Evolutionary conservation across 2,329 filamentous ascomycete genomes (phyloP).

Genomic region (Botrytis tulipae): DNA sequence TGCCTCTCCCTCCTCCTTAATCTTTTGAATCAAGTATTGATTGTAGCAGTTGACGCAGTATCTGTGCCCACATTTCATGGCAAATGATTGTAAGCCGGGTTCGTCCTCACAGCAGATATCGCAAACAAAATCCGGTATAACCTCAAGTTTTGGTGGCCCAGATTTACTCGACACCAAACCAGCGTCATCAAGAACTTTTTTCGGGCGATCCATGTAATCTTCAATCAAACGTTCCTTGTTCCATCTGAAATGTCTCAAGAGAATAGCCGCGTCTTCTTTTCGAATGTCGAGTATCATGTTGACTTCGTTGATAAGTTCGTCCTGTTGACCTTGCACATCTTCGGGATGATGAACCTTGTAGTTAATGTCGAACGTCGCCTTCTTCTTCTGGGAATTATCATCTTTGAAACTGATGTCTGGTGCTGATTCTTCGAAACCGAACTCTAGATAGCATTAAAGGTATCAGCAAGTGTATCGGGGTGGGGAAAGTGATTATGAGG

Average conservation of each 20-base stretch:
- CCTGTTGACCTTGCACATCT: conserved; percentile 83
- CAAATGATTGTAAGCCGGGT: conserved; percentile 74
- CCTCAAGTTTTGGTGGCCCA: conserved; percentile 64
- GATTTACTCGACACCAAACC: conserved; percentile 69
- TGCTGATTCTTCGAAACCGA: conserved; percentile 50
- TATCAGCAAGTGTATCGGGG: conserved; percentile 19
- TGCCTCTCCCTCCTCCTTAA: conserved; percentile 91
- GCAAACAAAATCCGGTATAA: conserved; percentile 76
- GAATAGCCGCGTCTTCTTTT: conserved; percentile 85
- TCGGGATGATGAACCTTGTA: conserved; percentile 76
- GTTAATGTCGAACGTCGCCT: conserved; percentile 77
- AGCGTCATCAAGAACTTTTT: conserved; percentile 77
- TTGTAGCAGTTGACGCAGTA: conserved; percentile 92
- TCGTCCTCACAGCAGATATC: conserved; percentile 96
- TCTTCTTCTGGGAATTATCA: conserved; percentile 68
- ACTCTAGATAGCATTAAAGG: conserved; percentile 31
- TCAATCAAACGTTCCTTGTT: conserved; percentile 95
- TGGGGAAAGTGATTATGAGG: conserved; percentile 6
- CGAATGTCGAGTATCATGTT: conserved; percentile 87
- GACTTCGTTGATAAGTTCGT: conserved; percentile 83
- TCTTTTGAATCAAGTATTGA: conserved; percentile 90
- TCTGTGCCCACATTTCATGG: conserved; percentile 90
- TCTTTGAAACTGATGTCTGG: conserved; percentile 50
- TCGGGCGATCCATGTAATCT: conserved; percentile 88
- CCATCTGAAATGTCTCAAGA: conserved; percentile 88